Evolutionary conservation across 1,139 yeast genomes (phyloP).

Genomic region (Geotrichum bryndzae): DNA sequence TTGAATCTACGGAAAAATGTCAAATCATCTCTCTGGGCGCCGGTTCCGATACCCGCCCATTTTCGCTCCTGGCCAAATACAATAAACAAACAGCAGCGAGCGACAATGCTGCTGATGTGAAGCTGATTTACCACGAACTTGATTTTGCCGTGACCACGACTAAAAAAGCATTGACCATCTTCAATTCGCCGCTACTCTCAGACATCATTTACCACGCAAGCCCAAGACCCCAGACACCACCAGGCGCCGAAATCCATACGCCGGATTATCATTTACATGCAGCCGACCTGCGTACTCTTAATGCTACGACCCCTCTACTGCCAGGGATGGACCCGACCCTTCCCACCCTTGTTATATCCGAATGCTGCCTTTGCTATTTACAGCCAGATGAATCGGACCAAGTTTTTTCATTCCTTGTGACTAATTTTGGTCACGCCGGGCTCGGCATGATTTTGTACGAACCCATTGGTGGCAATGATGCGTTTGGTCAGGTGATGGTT

Average conservation of each 20-base stretch:
- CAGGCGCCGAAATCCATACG: slow-evolving; percentile 40
- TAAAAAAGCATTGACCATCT: slow-evolving; percentile 55
- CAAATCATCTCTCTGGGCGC: slow-evolving; percentile 85
- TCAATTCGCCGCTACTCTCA: slow-evolving; percentile 24
- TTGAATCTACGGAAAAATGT: slow-evolving; percentile 31
- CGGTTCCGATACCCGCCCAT: slow-evolving; percentile 89
- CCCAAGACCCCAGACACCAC: not conserved
- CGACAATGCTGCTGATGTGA: slow-evolving; percentile 8
- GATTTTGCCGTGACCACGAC: slow-evolving; percentile 64
- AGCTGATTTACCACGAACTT: slow-evolving; percentile 56
- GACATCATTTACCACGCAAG: slow-evolving; percentile 20
- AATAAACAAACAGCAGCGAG: not conserved
- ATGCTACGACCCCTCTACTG: slow-evolving; percentile 17
- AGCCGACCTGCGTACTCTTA: slow-evolving; percentile 45
- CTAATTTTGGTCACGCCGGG: slow-evolving; percentile 14
- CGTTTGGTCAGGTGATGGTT: slow-evolving; percentile 79
- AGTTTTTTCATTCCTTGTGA: slow-evolving; percentile 41
- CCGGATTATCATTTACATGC: slow-evolving; percentile 50
- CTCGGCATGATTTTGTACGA: slow-evolving; percentile 62
- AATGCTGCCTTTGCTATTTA: slow-evolving; percentile 84
- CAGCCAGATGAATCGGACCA: slow-evolving; percentile 50
- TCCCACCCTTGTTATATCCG: slow-evolving; percentile 76
- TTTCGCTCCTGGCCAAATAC: slow-evolving; percentile 39
- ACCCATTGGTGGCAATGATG: slow-evolving; percentile 66
- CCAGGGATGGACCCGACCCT: slow-evolving; percentile 35